Evolutionary conservation across 1,284 basidiomycete species (phyloP), one percentile per base, ranked within the genome.

Genomic region (Pisolithus thermaeus): DNA sequence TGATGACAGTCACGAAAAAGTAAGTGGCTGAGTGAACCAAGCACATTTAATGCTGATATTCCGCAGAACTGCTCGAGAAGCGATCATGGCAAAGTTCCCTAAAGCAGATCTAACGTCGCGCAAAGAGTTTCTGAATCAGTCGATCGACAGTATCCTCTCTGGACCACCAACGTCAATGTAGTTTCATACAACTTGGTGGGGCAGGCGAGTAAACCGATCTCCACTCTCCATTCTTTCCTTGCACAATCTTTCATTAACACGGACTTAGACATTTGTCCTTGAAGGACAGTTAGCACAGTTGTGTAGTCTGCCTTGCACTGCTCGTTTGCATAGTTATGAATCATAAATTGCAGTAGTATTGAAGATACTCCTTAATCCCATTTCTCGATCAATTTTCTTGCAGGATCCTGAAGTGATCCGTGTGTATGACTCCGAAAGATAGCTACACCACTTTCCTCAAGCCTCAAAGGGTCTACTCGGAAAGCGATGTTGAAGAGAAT

Each of bases 1-100:
- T 97, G 61, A 95, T 97, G 92, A 87, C 84, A 53, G 91, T 96
- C 45, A 92, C 90, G 61, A 92, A 92, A 77, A 91, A 90, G 91
- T 94, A 63, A 70, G 90, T 77, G 51, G 51, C 38, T 18, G n/a
- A 18, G 16, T 38, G 23, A 12, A 30, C 23, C 2, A 43, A 23
- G 23, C 27, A 28, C 4, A 27, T n/a, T 18, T 23, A 46, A 8
- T 51, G 35, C 44, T 60, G 38, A 50, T 43, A 44, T 53, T 58
- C 50, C 52, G 41, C 56, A 90, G 90, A 73, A 89, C 87, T 59
- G 81, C 90, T n/a, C 83, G 93, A 52, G 91, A 94, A 62, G 91
- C 90, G 22, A 85, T 96, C 45, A 82, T 83, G 69, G 78, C 81
- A 40, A 80, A 83, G 49, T 97, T 94, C 84, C 93, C 93, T 22